These are phyloP conservation scores for Elongisporangium prolatum DNA, from an alignment of 352 stramenopile species.

Conservation along the genomic window DNA sequence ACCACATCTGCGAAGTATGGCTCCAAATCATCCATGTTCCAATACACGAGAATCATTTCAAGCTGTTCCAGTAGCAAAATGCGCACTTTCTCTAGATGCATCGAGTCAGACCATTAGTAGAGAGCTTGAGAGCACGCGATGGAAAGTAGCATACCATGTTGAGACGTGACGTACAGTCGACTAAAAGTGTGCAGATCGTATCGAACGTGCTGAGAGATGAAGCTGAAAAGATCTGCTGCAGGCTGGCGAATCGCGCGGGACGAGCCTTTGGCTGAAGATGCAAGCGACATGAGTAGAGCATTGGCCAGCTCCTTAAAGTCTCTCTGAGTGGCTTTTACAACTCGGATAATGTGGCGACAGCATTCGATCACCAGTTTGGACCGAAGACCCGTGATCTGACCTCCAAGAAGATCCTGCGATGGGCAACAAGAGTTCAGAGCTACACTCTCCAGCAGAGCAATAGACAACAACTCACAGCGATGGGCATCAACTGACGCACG, in stretches of 20 bases:
- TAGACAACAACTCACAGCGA: constrained; percentile 35
- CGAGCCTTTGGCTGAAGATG: constrained; percentile 45
- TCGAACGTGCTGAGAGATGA: constrained; percentile 48
- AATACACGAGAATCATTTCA: constrained; percentile 45
- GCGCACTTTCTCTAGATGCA: constrained; percentile 38
- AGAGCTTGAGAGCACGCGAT: background rate
- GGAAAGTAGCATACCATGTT: constrained; percentile 27
- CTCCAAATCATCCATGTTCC: constrained; percentile 40
- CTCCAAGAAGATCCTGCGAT: constrained; percentile 13
- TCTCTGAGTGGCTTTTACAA: constrained; percentile 34
- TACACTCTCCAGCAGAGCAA: background rate
- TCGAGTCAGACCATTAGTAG: constrained; percentile 1
- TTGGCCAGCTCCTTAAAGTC: constrained; percentile 59
- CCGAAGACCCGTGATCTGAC: constrained; percentile 35
- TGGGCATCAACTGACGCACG: constrained; percentile 27
- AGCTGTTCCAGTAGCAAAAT: constrained; percentile 57
- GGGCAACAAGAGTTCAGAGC: background rate
- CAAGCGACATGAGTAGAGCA: constrained; percentile 40
- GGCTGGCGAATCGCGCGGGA: constrained; percentile 48
- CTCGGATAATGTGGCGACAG: constrained; percentile 39
- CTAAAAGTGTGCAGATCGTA: constrained; percentile 39
- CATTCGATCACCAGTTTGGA: constrained; percentile 50
- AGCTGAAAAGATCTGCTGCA: constrained; percentile 38
- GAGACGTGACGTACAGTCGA: background rate
- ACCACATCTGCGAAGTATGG: constrained; percentile 42